Base-by-base conservation (phyloP, 148 eudicot genomes). In the Talinum fruticosum region DNA sequence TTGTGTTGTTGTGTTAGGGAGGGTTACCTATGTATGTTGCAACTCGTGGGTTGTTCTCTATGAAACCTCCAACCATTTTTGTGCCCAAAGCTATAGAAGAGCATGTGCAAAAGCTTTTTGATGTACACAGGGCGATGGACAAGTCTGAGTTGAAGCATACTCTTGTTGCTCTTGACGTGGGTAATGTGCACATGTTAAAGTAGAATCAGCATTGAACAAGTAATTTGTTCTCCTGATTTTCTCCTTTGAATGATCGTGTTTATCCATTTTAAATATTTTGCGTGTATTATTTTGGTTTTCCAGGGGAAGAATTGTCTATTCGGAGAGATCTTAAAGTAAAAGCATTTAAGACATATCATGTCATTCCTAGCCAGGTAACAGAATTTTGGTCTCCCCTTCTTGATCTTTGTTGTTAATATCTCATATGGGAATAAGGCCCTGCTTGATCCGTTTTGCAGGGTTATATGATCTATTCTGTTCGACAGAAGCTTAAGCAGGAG, bases 11-110 rank as follows among this genome's bases (percentile, higher is more conserved):
- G 41, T 84, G 32, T 47, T 71, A 95, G 97, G 99, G 99, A 71
- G 97, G 97, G 38, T 77, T 95, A 33, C 99, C 99, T 1, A 95
- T 95, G 97, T 95, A 92, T 85, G 97, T 95, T 80, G 96, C 97
- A 73, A 91, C 96, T 32, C 99, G 99, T 74, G 97, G 94, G 74
- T 81, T 95, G 45, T 90, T 85, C 61, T 86, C 88, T 73, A 87
- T 95, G 99, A 83, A 81, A 73, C 97, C 99, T 62, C 99, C 99
- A 8, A 92, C 97, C 8, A 85, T 95, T 83, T 75, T 95, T 83
- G 93, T 95, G 62, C 97, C 99, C 72, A 88, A 81, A 79, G 82
- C 80, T 32, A 84, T 95, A 64, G 89, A 85, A 83, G 91, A 86
- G 71, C 72, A 76, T 71, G 97, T 95, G 14, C 89, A 95, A 78